These are phyloP conservation scores for Maudiozyma humilis DNA, from an alignment of 1,139 yeast species.

Conservation along the genomic window DNA sequence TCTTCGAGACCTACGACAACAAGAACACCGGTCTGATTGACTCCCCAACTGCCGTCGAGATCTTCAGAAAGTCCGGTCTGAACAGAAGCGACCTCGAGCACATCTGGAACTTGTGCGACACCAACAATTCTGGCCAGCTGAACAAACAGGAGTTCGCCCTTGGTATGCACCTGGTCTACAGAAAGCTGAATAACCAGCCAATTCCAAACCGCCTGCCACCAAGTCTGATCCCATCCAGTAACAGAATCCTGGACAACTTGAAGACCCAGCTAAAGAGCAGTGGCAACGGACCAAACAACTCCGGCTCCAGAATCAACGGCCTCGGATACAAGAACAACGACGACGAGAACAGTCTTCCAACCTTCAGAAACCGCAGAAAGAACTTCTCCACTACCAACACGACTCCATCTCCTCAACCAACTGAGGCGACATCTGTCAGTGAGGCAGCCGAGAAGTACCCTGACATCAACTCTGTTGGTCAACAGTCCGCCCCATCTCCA, in stretches of 20 bases:
- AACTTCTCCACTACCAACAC: slow-evolving; percentile 15
- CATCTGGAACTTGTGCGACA: slow-evolving; percentile 79
- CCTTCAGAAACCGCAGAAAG: slow-evolving; percentile 31
- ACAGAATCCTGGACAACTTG: slow-evolving; percentile 49
- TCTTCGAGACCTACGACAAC: slow-evolving; percentile 82
- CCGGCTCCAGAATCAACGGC: slow-evolving; percentile 23
- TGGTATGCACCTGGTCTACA: slow-evolving; percentile 75
- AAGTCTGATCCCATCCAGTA: slow-evolving; percentile 73
- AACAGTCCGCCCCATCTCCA: neutral
- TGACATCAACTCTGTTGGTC: slow-evolving; percentile 1
- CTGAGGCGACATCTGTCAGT: neutral
- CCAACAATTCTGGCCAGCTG: slow-evolving; percentile 61
- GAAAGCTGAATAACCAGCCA: slow-evolving; percentile 64
- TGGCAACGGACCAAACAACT: slow-evolving; percentile 18
- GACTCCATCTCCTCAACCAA: neutral
- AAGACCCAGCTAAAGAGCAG: slow-evolving; percentile 48
- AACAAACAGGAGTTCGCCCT: slow-evolving; percentile 74
- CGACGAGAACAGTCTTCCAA: slow-evolving; percentile 36
- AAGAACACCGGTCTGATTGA: slow-evolving; percentile 58
- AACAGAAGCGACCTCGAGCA: slow-evolving; percentile 76
- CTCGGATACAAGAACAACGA: slow-evolving; percentile 34
- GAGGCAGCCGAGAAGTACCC: slow-evolving; percentile 10
- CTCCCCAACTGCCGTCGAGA: slow-evolving; percentile 76
- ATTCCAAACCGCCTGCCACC: slow-evolving; percentile 68
- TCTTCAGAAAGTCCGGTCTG: slow-evolving; percentile 86